Evolutionary conservation across 192 early-diverging fungal genomes (phyloP).

Genomic region (Coemansia sp.): DNA sequence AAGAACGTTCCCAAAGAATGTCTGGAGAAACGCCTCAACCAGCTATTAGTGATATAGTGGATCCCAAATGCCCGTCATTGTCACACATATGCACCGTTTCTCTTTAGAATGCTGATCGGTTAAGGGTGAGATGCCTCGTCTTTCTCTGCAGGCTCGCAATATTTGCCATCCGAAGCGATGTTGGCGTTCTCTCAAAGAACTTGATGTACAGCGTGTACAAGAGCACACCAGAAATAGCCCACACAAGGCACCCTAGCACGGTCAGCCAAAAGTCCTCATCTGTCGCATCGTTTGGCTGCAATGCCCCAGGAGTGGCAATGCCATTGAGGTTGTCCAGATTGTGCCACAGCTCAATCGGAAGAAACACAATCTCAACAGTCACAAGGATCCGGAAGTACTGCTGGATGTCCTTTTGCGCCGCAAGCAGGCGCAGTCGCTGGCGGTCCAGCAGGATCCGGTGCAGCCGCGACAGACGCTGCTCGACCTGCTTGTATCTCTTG

Average conservation of each 20-base stretch:
- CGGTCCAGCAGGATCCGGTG: constrained; percentile 50
- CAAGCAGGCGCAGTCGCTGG: constrained; percentile 35
- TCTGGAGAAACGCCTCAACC: no score
- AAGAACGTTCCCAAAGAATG: no score
- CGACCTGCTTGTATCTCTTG: constrained; percentile 33
- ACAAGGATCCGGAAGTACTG: constrained; percentile 45
- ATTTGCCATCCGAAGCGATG: constrained; percentile 12
- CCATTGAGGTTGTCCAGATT: constrained; percentile 50
- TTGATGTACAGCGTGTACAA: constrained; percentile 34
- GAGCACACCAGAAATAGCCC: constrained; percentile 29
- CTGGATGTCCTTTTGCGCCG: constrained; percentile 38
- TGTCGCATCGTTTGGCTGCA: constrained; percentile 20
- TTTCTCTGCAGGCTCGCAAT: background rate
- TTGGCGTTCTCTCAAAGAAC: constrained; percentile 43
- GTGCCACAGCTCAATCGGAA: constrained; percentile 53
- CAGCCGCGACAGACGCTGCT: constrained; percentile 41
- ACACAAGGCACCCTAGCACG: constrained; percentile 38
- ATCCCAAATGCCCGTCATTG: no score
- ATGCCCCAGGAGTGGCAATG: constrained; percentile 40
- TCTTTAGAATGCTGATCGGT: no score
- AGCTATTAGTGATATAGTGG: no score
- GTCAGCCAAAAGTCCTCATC: constrained; percentile 46
- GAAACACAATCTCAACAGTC: constrained; percentile 38
- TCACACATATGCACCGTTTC: no score
- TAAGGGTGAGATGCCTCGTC: no score